Base-by-base conservation (phyloP, 176 grass and related monocot genomes). In the Poa pratensis region DNA sequence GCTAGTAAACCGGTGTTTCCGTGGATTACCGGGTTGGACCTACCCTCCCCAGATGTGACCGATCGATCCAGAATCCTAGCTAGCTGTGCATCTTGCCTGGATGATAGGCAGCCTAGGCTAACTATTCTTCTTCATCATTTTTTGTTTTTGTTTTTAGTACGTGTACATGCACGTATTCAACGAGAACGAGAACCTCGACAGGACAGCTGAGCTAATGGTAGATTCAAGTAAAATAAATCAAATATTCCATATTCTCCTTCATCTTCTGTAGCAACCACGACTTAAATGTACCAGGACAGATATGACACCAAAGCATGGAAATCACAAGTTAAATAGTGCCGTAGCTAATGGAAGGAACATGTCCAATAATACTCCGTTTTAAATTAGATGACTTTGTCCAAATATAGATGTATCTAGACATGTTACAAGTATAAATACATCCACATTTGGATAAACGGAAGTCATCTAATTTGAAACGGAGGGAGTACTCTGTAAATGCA, bases 1-100 rank as follows among this genome's bases (percentile, higher is more conserved):
- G 7, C 26, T 75, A 30, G 43, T 28, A 28, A 73, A 34, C 66
- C 45, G 66, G 48, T 45, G 55, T 30, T 27, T 20, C 17, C 26
- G 67, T 49, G 32, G 26, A 3, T 40, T 59, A 64, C 32, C 45
- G 15, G 76, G 46, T 80, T 2, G 39, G 18, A 3, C 3, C 13
- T 51, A 43, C 76, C 88, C 13, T 69, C 79, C 73, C 88, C 10
- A 50, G 79, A 83, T 83, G 66, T 79, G 57, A 74, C 80, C 84
- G 6, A 30, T 30, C 28, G 28, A 30, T 30, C 28, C 1, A 3
- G 27, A 43, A 74, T 22, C 14, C 40, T 5, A 10, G 12, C 27
- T 9, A 78, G 49, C 22, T 26, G 17, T 27, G 15, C 64, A 32
- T 58, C 45, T 65, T 11, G 46, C 55, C 67, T 19, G 68, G 60